Percentiles rank a stretch among this genome's conserved stretches.
These are phyloP conservation scores for Podaxis rugospora DNA, from an alignment of 768 basidiomycete species.

Conservation along the genomic window DNA sequence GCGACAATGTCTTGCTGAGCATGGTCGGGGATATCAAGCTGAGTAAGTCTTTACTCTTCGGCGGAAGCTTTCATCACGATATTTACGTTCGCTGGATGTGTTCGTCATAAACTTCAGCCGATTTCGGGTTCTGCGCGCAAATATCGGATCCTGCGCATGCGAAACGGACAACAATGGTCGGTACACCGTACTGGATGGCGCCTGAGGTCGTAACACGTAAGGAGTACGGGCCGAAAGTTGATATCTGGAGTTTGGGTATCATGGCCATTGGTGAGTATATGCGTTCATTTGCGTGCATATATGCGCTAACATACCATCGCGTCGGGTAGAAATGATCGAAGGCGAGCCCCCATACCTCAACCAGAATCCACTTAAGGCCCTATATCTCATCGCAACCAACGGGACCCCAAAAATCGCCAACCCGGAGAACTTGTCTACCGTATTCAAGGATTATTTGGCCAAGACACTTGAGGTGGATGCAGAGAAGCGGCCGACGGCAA, in stretches of 20 bases:
- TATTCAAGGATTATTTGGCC: slow-evolving; percentile 88
- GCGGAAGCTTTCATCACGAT: too few species aligned
- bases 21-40: slow-evolving; percentile 96
- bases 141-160: slow-evolving; percentile 86
- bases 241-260: slow-evolving; percentile 95
- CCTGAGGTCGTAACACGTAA: slow-evolving; percentile 97
- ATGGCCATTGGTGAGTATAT: slow-evolving; percentile 81
- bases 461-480: slow-evolving; percentile 92
- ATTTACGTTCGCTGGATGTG: slow-evolving; percentile 5
- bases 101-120: slow-evolving; percentile 48
- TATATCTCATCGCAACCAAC: slow-evolving; percentile 98
- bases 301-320: slow-evolving; percentile 6
- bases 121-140: slow-evolving; percentile 99
- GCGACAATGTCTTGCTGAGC: slow-evolving; percentile 92
- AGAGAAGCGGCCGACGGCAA: slow-evolving; percentile 87
- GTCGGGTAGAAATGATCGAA: slow-evolving; percentile 88
- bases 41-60: slow-evolving; percentile 53
- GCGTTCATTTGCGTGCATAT: neutral
- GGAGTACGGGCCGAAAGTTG: slow-evolving; percentile 98
- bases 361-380: slow-evolving; percentile 93
- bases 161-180: slow-evolving; percentile 97
- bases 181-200: slow-evolving; percentile 99
- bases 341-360: slow-evolving; percentile 96
- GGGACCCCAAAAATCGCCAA: slow-evolving; percentile 96
- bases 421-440: slow-evolving; percentile 63